Conservation (phyloP, 257 asterid genomes). For the Osmanthus fragrans region DNA sequence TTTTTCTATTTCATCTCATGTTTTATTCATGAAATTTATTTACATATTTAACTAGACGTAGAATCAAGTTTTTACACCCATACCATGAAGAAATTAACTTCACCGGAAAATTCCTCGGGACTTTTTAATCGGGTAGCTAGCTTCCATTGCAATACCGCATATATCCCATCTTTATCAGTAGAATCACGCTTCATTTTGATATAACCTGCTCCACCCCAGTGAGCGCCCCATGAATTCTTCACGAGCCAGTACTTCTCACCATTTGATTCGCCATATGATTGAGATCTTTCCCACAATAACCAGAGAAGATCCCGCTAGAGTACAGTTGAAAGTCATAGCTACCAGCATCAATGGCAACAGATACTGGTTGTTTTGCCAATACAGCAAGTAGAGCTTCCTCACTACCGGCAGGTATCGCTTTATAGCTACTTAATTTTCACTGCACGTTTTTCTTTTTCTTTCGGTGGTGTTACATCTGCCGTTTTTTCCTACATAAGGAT, state of each 20-base stretch:
- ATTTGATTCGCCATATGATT: constrained; percentile 48
- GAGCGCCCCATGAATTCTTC: constrained; percentile 68
- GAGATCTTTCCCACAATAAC: constrained; percentile 39
- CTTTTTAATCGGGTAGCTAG: constrained; percentile 54
- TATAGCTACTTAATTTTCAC: constrained; percentile 49
- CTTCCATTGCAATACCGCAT: constrained; percentile 51
- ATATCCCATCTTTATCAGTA: constrained; percentile 31
- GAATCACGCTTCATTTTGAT: constrained; percentile 44
- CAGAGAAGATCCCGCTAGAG: constrained; percentile 49
- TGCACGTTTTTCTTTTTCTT: constrained; percentile 16
- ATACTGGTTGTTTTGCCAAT: constrained; percentile 57
- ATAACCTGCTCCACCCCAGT: constrained; percentile 64
- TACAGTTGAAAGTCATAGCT: constrained; percentile 47
- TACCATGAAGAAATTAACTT: constrained; percentile 8
- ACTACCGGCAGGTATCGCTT: constrained; percentile 25
- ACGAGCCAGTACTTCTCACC: constrained; percentile 58
- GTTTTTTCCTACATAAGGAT: constrained; percentile 48
- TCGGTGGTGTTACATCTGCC: constrained; percentile 31
- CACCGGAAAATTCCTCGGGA: constrained; percentile 15
- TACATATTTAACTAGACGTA: neutral
- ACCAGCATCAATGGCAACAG: constrained; percentile 59
- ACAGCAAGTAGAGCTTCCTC: constrained; percentile 54
- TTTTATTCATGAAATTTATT: constrained; percentile 14
- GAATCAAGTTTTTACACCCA: neutral
- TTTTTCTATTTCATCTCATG: too few relatives aligned